Percentiles rank a stretch among this genome's conserved stretches.
Conservation (phyloP, 192 early-diverging fungal species). For the Linnemannia elongata region DNA sequence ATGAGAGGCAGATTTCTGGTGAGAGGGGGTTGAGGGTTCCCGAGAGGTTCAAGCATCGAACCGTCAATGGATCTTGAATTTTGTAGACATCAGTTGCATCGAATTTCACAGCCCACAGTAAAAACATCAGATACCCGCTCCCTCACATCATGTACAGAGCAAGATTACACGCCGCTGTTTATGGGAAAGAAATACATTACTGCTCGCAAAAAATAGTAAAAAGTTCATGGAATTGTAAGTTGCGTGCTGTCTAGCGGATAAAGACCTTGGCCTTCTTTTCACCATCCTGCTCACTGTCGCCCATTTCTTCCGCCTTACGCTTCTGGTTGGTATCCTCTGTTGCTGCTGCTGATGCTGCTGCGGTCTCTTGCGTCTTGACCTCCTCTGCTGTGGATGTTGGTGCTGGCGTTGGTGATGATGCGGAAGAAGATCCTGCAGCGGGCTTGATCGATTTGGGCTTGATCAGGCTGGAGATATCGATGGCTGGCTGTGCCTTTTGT, state of each 20-base stretch:
- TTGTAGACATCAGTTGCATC: not conserved
- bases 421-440: slow-evolving; percentile 7
- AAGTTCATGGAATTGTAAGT: not conserved
- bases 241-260: slow-evolving; percentile 16
- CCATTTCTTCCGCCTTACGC: slow-evolving; percentile 47
- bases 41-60: slow-evolving; percentile 16
- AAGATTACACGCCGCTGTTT: not conserved
- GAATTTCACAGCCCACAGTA: not conserved
- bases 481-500: slow-evolving; percentile 17
- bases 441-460: slow-evolving; percentile 42
- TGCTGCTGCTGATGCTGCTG: slow-evolving; percentile 21
- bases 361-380: not conserved
- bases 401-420: slow-evolving; percentile 9
- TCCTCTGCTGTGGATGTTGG: slow-evolving; percentile 13
- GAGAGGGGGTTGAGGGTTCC: not conserved
- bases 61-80: slow-evolving; percentile 7
- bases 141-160: not conserved
- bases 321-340: slow-evolving; percentile 23
- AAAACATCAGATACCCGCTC: not conserved
- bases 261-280: slow-evolving; percentile 43
- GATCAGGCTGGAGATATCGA: slow-evolving; percentile 48
- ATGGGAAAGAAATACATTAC: not conserved
- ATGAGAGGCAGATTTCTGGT: not conserved
- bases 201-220: not conserved
- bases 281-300: slow-evolving; percentile 2